A percentile compares a stretch with the other conserved stretches of the same genome.
Evolutionary conservation across 371 early-diverging fungal genomes (phyloP).

Genomic region (Fennellomyces sp.): DNA sequence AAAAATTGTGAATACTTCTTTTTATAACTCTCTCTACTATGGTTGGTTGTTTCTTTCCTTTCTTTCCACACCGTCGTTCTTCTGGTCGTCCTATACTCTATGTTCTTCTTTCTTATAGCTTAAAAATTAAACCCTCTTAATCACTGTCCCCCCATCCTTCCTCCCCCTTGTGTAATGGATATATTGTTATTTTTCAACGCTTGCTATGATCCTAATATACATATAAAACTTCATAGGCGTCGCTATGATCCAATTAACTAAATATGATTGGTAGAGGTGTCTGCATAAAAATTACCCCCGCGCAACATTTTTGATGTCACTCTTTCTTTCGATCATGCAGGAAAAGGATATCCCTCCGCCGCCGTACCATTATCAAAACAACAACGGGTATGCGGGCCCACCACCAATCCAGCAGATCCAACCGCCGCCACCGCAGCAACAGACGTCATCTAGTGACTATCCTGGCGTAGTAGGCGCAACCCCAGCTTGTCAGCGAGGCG

Average conservation of each 20-base stretch:
- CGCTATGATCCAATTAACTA: too few species aligned
- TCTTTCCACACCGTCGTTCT: not conserved
- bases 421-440: slow-evolving; percentile 2
- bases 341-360: slow-evolving; percentile 5
- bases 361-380: not conserved
- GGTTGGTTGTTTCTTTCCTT: not conserved
- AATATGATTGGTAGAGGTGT: not conserved
- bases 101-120: too few species aligned
- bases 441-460: slow-evolving; percentile 12
- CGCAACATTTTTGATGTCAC: too few species aligned
- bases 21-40: not conserved
- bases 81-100: not conserved
- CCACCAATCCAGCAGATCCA: slow-evolving; percentile 3
- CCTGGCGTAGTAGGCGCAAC: slow-evolving; percentile 41
- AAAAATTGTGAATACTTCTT: too few species aligned
- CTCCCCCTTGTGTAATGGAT: too few species aligned
- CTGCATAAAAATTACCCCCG: not conserved
- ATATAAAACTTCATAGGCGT: too few species aligned
- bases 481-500: slow-evolving; percentile 22
- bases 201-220: too few species aligned
- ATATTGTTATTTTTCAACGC: too few species aligned
- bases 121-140: too few species aligned
- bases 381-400: not conserved
- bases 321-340: not conserved
- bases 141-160: not conserved